Conservation (phyloP, 169 alveolate species). For the Cryptosporidium sp. region DNA sequence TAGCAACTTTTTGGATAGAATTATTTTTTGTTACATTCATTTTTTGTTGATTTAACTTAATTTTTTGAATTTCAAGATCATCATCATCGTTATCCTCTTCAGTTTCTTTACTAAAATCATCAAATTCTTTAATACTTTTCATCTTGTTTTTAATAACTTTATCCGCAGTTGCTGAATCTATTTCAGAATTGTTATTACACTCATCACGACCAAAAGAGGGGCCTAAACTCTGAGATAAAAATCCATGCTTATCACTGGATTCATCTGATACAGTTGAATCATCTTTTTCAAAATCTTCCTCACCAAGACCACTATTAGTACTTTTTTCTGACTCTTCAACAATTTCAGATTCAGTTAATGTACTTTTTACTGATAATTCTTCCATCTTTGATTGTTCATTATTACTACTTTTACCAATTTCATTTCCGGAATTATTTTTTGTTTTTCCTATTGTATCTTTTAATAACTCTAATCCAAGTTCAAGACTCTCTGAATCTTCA, state of each 20-base stretch:
- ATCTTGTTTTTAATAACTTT: constrained; percentile 1
- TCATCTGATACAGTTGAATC: neutral
- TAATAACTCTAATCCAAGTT: constrained; percentile 8
- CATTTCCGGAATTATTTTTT: neutral
- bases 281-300: constrained; percentile 7
- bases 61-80: neutral
- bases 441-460: neutral
- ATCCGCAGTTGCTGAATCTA: constrained; percentile 14
- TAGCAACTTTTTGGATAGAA: neutral
- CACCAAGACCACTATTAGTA: neutral
- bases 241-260: neutral
- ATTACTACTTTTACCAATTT: neutral
- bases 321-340: neutral
- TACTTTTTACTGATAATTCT: neutral
- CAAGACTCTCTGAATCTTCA: neutral
- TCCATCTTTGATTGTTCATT: too few species aligned
- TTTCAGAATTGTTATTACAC: neutral
- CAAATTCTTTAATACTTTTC: neutral
- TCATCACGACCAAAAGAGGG: constrained; percentile 17
- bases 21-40: neutral
- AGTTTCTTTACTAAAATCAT: neutral
- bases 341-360: constrained; percentile 17
- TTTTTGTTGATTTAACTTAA: neutral
- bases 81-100: constrained; percentile 1
- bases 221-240: constrained; percentile 47